Percentiles rank a stretch among this genome's conserved stretches.
Conservation (phyloP, 208 protist genomes). For the Acanthamoeba triangularis region DNA sequence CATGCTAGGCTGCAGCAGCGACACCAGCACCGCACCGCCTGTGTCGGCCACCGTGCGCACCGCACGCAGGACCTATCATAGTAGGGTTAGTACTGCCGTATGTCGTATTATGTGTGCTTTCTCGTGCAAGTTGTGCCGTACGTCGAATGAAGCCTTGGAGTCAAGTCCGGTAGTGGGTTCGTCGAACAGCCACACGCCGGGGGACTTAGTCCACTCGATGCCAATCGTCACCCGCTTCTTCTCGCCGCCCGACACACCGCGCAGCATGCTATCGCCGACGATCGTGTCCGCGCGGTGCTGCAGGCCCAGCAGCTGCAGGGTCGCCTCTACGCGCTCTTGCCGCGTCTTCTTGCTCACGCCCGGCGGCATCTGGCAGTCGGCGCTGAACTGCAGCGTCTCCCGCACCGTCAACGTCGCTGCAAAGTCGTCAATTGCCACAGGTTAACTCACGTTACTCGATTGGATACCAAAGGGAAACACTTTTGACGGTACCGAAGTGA, state of each 20-base stretch:
- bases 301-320: slow-evolving; percentile 63
- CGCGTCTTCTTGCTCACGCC: too few species aligned
- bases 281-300: slow-evolving; percentile 71
- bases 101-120: background rate
- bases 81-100: too few species aligned
- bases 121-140: background rate
- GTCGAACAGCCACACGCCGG: slow-evolving; percentile 67
- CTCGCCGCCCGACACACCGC: slow-evolving; percentile 74
- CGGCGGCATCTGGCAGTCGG: slow-evolving; percentile 78
- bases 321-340: slow-evolving; percentile 32
- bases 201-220: slow-evolving; percentile 65
- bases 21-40: slow-evolving; percentile 23
- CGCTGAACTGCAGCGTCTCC: slow-evolving; percentile 84
- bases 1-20: slow-evolving; percentile 66
- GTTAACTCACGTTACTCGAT: too few species aligned
- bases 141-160: slow-evolving; percentile 43
- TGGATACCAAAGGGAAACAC: background rate
- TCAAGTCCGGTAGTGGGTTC: slow-evolving; percentile 76
- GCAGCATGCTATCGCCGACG: slow-evolving; percentile 53
- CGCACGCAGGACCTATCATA: slow-evolving; percentile 51
- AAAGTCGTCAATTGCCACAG: too few species aligned
- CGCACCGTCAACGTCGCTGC: background rate
- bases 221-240: slow-evolving; percentile 78
- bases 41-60: slow-evolving; percentile 19
- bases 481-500: background rate